These are phyloP conservation scores for Erysimum cheiri DNA, from an alignment of 441 rosid genomes.

Conservation along the genomic window DNA sequence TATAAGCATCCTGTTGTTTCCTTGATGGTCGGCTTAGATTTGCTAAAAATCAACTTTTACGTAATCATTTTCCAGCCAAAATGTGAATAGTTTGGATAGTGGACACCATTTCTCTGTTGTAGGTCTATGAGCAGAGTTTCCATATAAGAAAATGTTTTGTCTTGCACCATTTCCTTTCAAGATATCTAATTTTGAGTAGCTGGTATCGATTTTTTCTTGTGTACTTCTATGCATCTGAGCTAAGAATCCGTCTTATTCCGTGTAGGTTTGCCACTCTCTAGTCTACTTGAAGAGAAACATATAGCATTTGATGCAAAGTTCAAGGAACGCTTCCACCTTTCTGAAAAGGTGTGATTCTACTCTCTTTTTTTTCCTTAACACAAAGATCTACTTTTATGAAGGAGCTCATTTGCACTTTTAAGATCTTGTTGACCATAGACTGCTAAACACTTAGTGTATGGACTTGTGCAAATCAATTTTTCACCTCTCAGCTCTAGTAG, in stretches of 20 bases:
- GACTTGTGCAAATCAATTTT: too few species aligned
- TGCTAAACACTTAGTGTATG: too few species aligned
- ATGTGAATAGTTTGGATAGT: not conserved
- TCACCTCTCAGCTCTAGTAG: too few species aligned
- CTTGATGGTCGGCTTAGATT: slow-evolving; percentile 2
- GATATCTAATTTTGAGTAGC: not conserved
- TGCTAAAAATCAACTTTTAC: too few species aligned
- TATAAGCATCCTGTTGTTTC: slow-evolving; percentile 30
- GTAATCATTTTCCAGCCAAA: not conserved
- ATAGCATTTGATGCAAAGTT: slow-evolving; percentile 76
- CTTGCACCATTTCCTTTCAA: not conserved
- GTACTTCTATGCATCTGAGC: slow-evolving; percentile 2
- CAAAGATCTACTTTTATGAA: not conserved
- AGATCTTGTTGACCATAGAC: too few species aligned
- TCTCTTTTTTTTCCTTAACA: not conserved
- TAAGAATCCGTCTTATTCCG: not conserved
- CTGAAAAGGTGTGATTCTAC: slow-evolving; percentile 61
- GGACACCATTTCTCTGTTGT: not conserved
- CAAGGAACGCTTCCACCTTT: slow-evolving; percentile 58
- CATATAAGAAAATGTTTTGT: not conserved
- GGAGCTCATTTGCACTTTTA: not conserved
- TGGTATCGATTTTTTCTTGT: not conserved
- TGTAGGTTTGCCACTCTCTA: slow-evolving; percentile 61
- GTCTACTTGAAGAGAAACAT: slow-evolving; percentile 63
- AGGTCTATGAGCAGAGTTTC: not conserved